Evolutionary conservation across 305 asterid species (phyloP).

Genomic region (Fraxinus floribunda): DNA sequence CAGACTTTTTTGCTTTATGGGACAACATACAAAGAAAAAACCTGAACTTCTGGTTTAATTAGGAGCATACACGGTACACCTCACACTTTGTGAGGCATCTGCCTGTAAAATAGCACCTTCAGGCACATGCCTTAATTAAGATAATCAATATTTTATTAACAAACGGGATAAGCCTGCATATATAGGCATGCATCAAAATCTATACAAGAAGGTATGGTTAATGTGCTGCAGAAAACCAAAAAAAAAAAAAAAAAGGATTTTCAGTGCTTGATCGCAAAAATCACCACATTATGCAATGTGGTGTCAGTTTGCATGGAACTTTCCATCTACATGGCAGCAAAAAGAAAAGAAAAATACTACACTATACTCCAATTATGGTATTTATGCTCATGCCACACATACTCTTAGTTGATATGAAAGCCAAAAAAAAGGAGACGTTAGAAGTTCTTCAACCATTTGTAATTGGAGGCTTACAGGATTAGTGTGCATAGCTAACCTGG

Average conservation of each 20-base stretch:
- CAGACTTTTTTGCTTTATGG: not conserved
- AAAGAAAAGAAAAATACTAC: not conserved
- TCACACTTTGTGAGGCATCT: not conserved
- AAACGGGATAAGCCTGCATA: not conserved
- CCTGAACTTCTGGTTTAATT: not conserved
- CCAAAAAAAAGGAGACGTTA: constrained; percentile 5
- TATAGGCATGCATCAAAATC: not conserved
- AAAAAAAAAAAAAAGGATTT: not conserved
- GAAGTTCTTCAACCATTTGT: constrained; percentile 18
- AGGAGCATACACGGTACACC: not conserved
- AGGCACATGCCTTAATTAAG: not conserved
- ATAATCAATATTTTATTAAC: not conserved
- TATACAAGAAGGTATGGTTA: not conserved
- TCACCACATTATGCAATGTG: not conserved
- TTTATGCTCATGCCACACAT: not conserved
- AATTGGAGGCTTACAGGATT: constrained; percentile 6
- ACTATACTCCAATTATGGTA: not conserved
- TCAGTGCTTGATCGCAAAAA: not conserved
- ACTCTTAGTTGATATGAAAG: constrained; percentile 1
- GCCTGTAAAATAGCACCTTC: not conserved
- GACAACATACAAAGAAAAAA: not conserved
- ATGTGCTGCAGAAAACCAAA: not conserved
- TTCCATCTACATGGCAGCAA: not conserved
- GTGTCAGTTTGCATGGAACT: not conserved
- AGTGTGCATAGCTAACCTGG: constrained; percentile 67